A percentile compares a stretch with the other conserved stretches of the same genome.
Conservation (phyloP, 2,329 filamentous ascomycete genomes). For the Cladosporium cucumerinum region DNA sequence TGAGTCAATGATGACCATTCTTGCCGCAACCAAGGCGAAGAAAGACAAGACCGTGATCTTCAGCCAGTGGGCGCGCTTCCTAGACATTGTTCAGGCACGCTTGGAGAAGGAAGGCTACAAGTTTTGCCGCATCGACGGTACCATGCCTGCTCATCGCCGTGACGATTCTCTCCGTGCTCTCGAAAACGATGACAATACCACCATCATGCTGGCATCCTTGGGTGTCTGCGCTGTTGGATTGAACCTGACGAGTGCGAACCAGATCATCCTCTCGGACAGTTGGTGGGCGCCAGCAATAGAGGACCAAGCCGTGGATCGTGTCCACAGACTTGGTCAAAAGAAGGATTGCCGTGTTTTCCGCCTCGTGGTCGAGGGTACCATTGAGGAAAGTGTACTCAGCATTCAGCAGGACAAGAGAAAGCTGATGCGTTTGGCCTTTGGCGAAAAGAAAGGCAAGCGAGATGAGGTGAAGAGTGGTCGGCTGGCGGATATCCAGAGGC, state of each 20-base stretch:
- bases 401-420: constrained; percentile 77
- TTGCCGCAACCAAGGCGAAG: constrained; percentile 62
- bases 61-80: constrained; percentile 73
- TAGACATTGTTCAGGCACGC: constrained; percentile 68
- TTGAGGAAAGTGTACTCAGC: constrained; percentile 76
- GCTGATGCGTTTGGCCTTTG: constrained; percentile 74
- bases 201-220: constrained; percentile 76
- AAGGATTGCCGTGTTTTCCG: constrained; percentile 75
- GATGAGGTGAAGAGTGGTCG: constrained; percentile 52
- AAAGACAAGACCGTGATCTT: constrained; percentile 70
- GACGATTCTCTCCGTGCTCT: constrained; percentile 68
- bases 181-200: constrained; percentile 63
- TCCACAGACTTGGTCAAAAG: constrained; percentile 80
- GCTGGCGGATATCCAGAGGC: constrained; percentile 42
- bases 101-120: constrained; percentile 59
- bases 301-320: constrained; percentile 84
- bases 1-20: constrained; percentile 70
- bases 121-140: constrained; percentile 74
- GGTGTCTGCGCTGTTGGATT: constrained; percentile 81
- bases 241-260: constrained; percentile 81
- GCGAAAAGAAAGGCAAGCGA: constrained; percentile 60
- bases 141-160: constrained; percentile 67
- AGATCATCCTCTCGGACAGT: constrained; percentile 76
- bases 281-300: constrained; percentile 96
- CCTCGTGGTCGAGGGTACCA: constrained; percentile 72